Base-by-base conservation (phyloP, 768 basidiomycete genomes). In the Omphalotus guepiniiformis region DNA sequence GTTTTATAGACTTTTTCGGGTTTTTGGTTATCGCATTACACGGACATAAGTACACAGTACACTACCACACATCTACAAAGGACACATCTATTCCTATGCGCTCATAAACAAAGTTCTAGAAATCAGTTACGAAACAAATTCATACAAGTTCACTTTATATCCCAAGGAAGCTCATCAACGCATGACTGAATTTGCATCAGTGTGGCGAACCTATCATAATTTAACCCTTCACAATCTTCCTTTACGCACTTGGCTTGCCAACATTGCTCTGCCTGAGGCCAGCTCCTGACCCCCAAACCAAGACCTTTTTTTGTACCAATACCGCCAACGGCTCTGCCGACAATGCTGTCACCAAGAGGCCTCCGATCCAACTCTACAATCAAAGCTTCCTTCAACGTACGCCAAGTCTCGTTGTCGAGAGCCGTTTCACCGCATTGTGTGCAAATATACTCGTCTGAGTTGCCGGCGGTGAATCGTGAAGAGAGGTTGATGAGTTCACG, bases 351-450 rank as follows among this genome's bases (percentile, higher is more conserved):
- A 9, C 82, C 84, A 21, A 75, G 58, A 19, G 84, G 80, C 23
- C 81, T 69, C 18, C 57, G 58, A 49, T 85, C 83, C 58, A 85
- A 74, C 68, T 84, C 83, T 50, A 68, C 48, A 19, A 76, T 56
- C 61, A 85, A 70, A 4, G 63, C 71, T 53, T 77, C 64, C 55
- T 84, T 85, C 49, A 83, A 70, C 50, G 73, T 75, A 51, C 75
- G 73, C 84, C 84, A 85, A 6, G 76, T 71, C 42, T 72, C 63
- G 55, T 84, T 84, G 47, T 84, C 79, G 22, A 81, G 66, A 42
- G 61, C 59, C 3, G 73, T 71, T 22, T 69, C 57, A 13, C 78
- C 74, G 56, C 83, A 87, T 42, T 74, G 64, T 46, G 74, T 68
- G 55, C 84, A 86, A 46, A 71, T 65, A 47, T 66, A 71, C 6